A percentile compares a stretch with the other conserved stretches of the same genome.
These are phyloP conservation scores for Cladosporium colombiae DNA, from an alignment of 2,329 filamentous ascomycete genomes.

Conservation along the genomic window DNA sequence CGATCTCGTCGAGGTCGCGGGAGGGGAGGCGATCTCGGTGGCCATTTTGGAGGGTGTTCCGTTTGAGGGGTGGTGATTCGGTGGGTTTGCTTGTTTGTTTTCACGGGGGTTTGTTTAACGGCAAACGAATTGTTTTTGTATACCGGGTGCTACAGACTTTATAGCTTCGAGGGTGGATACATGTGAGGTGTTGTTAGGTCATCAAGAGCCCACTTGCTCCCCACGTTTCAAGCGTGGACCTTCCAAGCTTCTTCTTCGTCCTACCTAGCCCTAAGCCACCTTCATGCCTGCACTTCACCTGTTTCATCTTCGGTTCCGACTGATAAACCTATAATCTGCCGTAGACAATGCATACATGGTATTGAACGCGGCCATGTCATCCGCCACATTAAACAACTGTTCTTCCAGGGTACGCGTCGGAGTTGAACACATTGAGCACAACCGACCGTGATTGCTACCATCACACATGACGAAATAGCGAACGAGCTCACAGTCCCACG, in stretches of 20 bases:
- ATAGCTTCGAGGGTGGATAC: slow-evolving; percentile 7
- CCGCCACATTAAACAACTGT: background rate
- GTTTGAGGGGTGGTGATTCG: background rate
- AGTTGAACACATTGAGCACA: background rate
- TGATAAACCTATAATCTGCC: background rate
- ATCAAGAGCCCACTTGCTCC: background rate
- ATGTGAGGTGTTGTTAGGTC: slow-evolving; percentile 6
- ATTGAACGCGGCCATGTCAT: background rate
- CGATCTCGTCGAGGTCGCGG: slow-evolving; percentile 43
- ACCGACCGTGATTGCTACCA: slow-evolving; percentile 1
- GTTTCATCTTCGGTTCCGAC: background rate
- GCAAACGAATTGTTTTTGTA: background rate
- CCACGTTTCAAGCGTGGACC: slow-evolving; percentile 1
- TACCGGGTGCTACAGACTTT: slow-evolving; percentile 6
- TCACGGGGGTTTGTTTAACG: too few relatives aligned
- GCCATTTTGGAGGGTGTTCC: slow-evolving; percentile 9
- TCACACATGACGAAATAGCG: slow-evolving; percentile 6
- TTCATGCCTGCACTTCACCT: background rate
- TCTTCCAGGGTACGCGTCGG: background rate
- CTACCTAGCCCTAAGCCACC: background rate
- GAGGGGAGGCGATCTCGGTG: slow-evolving; percentile 21
- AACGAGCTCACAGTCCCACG: background rate
- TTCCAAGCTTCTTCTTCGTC: background rate
- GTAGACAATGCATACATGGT: background rate
- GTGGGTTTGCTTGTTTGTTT: background rate